phyloP scores from a whole-genome alignment of 2,329 filamentous ascomycete genomes.

The Xylaria hypoxylon region DNA sequence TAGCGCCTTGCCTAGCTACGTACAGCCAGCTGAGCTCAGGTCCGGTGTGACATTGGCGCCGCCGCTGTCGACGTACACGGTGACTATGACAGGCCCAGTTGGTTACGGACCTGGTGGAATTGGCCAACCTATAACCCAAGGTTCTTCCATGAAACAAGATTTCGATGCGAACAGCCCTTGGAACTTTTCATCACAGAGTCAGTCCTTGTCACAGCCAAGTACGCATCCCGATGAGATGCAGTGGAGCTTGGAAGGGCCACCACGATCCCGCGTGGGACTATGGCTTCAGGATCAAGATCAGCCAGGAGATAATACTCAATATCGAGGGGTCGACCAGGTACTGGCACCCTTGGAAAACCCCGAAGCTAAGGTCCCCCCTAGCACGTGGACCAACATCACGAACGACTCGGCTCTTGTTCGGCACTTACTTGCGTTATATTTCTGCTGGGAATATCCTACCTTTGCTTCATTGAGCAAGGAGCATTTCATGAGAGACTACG shows the following conservation, averaged over 20 bases:
- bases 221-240: slow-evolving; percentile 60
- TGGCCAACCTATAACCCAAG: slow-evolving; percentile 50
- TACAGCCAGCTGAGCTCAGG: slow-evolving; percentile 45
- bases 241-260: slow-evolving; percentile 59
- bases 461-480: slow-evolving; percentile 79
- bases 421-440: slow-evolving; percentile 74
- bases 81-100: slow-evolving; percentile 36
- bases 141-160: slow-evolving; percentile 53
- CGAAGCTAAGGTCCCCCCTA: slow-evolving; percentile 57
- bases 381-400: slow-evolving; percentile 72
- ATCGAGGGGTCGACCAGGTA: slow-evolving; percentile 60
- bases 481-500: slow-evolving; percentile 75
- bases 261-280: slow-evolving; percentile 60
- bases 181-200: slow-evolving; percentile 61
- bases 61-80: slow-evolving; percentile 45
- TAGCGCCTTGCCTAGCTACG: slow-evolving; percentile 48
- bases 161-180: slow-evolving; percentile 61
- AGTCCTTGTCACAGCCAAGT: slow-evolving; percentile 59
- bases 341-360: slow-evolving; percentile 60
- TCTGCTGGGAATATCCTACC: slow-evolving; percentile 81
- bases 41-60: slow-evolving; percentile 47
- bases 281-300: slow-evolving; percentile 63
- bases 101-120: slow-evolving; percentile 50
- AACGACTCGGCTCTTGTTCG: slow-evolving; percentile 68
- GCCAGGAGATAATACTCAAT: slow-evolving; percentile 50